Conservation (phyloP, 768 basidiomycete species). For the Phlebiopsis gigantea region DNA sequence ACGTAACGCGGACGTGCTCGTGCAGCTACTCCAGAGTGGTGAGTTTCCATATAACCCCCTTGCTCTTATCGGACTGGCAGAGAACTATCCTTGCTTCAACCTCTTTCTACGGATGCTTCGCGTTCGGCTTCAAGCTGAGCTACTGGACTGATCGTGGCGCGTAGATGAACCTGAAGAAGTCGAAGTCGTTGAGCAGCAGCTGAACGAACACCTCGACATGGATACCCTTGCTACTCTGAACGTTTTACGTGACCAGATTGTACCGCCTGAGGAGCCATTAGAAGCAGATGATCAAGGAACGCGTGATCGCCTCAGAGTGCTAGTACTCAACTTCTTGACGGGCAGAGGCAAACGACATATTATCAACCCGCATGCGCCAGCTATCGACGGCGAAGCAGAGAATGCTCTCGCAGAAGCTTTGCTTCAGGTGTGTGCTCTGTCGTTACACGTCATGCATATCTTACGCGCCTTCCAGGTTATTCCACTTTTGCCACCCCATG, state of each 20-base stretch:
- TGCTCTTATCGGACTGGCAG: neutral
- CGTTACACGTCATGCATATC: neutral
- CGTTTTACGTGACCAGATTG: slow-evolving; percentile 66
- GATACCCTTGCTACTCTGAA: slow-evolving; percentile 55
- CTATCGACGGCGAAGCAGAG: slow-evolving; percentile 41
- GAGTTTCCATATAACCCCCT: slow-evolving; percentile 24
- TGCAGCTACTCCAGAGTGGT: slow-evolving; percentile 76
- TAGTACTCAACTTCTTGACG: slow-evolving; percentile 57
- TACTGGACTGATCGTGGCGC: slow-evolving; percentile 19
- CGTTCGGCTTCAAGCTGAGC: neutral
- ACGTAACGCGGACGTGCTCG: slow-evolving; percentile 67
- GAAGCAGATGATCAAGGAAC: slow-evolving; percentile 57
- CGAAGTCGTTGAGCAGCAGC: slow-evolving; percentile 50
- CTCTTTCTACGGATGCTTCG: neutral
- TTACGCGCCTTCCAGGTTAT: slow-evolving; percentile 38
- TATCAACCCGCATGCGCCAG: slow-evolving; percentile 37
- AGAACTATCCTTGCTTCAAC: neutral
- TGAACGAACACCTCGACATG: slow-evolving; percentile 59
- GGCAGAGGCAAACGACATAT: slow-evolving; percentile 45
- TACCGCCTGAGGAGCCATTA: slow-evolving; percentile 41
- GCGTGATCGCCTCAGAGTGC: slow-evolving; percentile 49
- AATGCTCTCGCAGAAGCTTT: slow-evolving; percentile 42
- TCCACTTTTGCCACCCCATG: slow-evolving; percentile 33
- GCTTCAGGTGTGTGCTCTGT: slow-evolving; percentile 36
- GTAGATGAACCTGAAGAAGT: slow-evolving; percentile 63